A percentile compares a stretch with the other conserved stretches of the same genome.
Conservation (phyloP, 2,329 filamentous ascomycete species). For the Colletotrichum ledebouriae region DNA sequence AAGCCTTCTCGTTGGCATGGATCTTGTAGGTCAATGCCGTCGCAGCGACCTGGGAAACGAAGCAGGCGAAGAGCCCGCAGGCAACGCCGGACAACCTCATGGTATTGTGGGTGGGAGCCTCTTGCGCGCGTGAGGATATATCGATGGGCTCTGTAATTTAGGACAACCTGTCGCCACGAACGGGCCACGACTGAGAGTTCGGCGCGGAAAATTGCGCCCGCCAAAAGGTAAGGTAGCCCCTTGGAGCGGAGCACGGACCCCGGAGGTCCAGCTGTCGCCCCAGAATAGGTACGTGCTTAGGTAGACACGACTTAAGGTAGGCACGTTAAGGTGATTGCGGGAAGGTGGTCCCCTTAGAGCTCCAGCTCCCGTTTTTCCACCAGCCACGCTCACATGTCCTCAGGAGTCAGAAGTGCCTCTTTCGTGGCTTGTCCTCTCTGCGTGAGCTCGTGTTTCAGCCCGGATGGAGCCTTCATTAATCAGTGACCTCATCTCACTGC, state of each 20-base stretch:
- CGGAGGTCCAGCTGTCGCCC: neutral
- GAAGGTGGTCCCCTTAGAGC: conserved; percentile 33
- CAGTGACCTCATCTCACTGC: conserved; percentile 41
- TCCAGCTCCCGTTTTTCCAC: conserved; percentile 9
- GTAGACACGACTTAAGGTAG: no score
- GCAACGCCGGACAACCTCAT: conserved; percentile 77
- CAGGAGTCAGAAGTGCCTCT: neutral
- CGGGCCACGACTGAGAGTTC: conserved; percentile 43
- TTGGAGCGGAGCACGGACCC: conserved; percentile 33
- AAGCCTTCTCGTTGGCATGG: conserved; percentile 90
- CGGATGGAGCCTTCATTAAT: conserved; percentile 36
- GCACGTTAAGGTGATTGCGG: no score
- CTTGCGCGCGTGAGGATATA: conserved; percentile 36
- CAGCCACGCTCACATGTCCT: conserved; percentile 31
- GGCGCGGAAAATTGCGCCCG: conserved; percentile 43
- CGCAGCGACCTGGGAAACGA: conserved; percentile 79
- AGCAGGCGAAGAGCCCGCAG: conserved; percentile 78
- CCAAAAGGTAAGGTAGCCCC: conserved; percentile 37
- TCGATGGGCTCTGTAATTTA: conserved; percentile 41
- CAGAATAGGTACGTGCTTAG: no score
- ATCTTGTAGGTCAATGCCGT: conserved; percentile 97
- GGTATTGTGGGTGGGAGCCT: conserved; percentile 46
- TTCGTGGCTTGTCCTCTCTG: conserved; percentile 33
- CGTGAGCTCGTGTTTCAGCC: conserved; percentile 31
- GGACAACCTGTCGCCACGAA: conserved; percentile 47